Conservation (phyloP, 2,329 filamentous ascomycete species). For the Neofusicoccum sp. region DNA sequence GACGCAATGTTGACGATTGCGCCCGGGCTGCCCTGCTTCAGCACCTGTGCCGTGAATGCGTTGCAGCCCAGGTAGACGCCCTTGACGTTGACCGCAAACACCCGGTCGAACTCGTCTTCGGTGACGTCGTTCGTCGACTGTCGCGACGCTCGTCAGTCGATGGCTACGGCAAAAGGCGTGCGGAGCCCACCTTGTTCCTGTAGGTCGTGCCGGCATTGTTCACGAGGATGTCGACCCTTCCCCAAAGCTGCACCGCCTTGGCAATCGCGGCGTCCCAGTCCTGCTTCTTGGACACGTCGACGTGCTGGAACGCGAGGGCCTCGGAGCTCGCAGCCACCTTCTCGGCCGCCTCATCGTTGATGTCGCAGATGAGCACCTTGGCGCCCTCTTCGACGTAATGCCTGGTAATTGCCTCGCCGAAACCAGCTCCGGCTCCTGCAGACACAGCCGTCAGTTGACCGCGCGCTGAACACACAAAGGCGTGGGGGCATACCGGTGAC, state of each 20-base stretch:
- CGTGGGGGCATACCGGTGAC: conserved; percentile 50
- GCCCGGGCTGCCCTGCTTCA: conserved; percentile 59
- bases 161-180: background rate
- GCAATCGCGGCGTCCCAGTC: conserved; percentile 59
- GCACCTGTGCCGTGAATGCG: conserved; percentile 63
- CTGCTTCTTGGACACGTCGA: conserved; percentile 56
- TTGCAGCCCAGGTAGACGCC: conserved; percentile 64
- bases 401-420: conserved; percentile 63
- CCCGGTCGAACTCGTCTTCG: conserved; percentile 66
- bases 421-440: conserved; percentile 63
- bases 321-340: conserved; percentile 51
- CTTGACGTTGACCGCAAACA: conserved; percentile 71
- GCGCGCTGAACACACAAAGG: conserved; percentile 24
- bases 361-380: conserved; percentile 64
- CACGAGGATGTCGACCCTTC: conserved; percentile 61
- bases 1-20: conserved; percentile 68
- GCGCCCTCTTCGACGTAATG: conserved; percentile 63
- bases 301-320: conserved; percentile 39
- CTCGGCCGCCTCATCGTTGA: conserved; percentile 57
- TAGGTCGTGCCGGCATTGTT: conserved; percentile 64
- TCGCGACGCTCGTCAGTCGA: background rate
- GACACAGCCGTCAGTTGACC: conserved; percentile 19
- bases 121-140: conserved; percentile 63
- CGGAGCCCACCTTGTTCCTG: conserved; percentile 39
- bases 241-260: conserved; percentile 55